Evolutionary conservation across 129 eudicot genomes (phyloP).

Genomic region (Sambucus nigra): DNA sequence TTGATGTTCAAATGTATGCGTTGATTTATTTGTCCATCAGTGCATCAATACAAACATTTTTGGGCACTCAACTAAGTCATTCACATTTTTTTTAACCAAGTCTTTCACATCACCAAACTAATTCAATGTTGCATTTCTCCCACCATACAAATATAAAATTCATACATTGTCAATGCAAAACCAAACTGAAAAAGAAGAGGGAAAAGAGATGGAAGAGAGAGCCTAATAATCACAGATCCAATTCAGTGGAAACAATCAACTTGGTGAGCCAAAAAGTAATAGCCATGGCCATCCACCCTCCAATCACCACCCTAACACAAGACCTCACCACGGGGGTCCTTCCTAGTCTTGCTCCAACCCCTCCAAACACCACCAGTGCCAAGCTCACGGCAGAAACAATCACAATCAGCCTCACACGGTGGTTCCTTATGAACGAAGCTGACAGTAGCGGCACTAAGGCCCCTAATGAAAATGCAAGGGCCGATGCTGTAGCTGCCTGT

Average conservation of each 20-base stretch:
- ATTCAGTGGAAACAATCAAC: slow-evolving; percentile 11
- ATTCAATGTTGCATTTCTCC: neutral
- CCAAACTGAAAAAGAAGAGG: neutral
- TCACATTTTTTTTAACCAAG: too few relatives aligned
- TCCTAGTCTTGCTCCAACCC: slow-evolving; percentile 18
- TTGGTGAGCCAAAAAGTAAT: slow-evolving; percentile 22
- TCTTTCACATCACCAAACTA: neutral
- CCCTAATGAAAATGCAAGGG: slow-evolving; percentile 25
- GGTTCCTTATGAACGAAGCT: slow-evolving; percentile 15
- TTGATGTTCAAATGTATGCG: too few relatives aligned
- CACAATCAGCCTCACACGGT: slow-evolving; percentile 15
- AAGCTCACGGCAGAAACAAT: slow-evolving; percentile 19
- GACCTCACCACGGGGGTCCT: slow-evolving; percentile 9
- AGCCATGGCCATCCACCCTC: slow-evolving; percentile 30
- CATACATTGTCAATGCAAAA: neutral
- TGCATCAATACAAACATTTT: too few relatives aligned
- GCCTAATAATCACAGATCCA: neutral
- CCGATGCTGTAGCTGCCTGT: slow-evolving; percentile 28
- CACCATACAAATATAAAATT: neutral
- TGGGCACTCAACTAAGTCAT: too few relatives aligned
- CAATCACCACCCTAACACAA: slow-evolving; percentile 21
- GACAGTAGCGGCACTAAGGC: slow-evolving; percentile 26
- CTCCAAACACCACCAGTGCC: slow-evolving; percentile 24
- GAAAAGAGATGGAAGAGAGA: neutral
- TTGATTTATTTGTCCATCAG: too few relatives aligned